Evolutionary conservation across 306 rosid species (phyloP).

Genomic region (Prunus kanzakura): DNA sequence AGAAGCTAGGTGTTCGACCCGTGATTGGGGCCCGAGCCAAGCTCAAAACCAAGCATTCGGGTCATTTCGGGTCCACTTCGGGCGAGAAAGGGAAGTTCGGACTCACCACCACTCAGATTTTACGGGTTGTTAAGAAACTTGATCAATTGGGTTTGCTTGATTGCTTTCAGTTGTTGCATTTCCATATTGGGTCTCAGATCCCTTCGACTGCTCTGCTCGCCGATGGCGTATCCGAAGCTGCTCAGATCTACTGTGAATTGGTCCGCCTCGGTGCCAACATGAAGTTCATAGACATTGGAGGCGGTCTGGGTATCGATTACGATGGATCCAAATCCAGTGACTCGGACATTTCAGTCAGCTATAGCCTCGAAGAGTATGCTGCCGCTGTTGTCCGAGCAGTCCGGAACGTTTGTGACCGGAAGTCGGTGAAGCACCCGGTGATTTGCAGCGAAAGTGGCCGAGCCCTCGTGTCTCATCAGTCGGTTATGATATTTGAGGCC

Average conservation of each 20-base stretch:
- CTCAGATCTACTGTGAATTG: conserved; percentile 88
- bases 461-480: conserved; percentile 85
- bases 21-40: conserved; percentile 80
- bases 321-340: conserved; percentile 74
- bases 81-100: conserved; percentile 97
- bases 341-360: conserved; percentile 72
- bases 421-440: conserved; percentile 62
- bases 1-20: conserved; percentile 60
- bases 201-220: conserved; percentile 66
- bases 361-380: conserved; percentile 70
- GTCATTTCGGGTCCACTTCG: conserved; percentile 80
- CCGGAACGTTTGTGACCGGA: conserved; percentile 52
- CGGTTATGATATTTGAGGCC: conserved; percentile 71
- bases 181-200: conserved; percentile 85
- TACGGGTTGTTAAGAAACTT: conserved; percentile 66
- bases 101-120: conserved; percentile 64
- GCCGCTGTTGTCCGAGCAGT: conserved; percentile 66
- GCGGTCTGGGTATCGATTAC: conserved; percentile 84
- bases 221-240: conserved; percentile 77
- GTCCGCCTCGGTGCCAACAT: conserved; percentile 79
- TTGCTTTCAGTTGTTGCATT: conserved; percentile 80
- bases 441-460: conserved; percentile 85
- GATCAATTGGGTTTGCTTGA: conserved; percentile 66
- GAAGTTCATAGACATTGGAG: conserved; percentile 82
- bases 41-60: conserved; percentile 80